Base-by-base conservation (phyloP, 768 basidiomycete species). In the Botryobasidium botryosum region DNA sequence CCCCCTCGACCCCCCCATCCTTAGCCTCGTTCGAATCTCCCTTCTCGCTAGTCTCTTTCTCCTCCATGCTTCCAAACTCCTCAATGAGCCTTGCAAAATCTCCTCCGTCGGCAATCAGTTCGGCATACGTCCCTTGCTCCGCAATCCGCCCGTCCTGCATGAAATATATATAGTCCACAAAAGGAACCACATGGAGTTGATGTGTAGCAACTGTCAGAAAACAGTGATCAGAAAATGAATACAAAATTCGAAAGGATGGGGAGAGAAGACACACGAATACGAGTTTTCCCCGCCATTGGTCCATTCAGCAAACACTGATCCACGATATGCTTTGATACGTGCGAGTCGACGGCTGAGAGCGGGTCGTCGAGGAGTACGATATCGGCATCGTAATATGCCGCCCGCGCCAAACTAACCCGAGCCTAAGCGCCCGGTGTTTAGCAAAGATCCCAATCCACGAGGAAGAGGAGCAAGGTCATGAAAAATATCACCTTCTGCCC, bases 351-450 rank as follows among this genome's bases (percentile, higher is more conserved):
- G 0, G 83, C 82, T 28, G 75, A 74, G 28, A 87, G 68, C 13
- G 84, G 79, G 55, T 90, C 85, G 54, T 90, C 84, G 24, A 87
- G 67, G 13, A 87, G 68, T 32, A 83, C 74, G 43, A 87, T 68
- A 46, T 84, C 78, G 1, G 78, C 68, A 0, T 68, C 61, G 3
- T 79, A 75, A 54, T 86, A 90, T 1, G 77, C 77, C 0, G 81
- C 81, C 21, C 85, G 65, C 0, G 84, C 85, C 18, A 85, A 61
- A 1, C 76, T 77, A 3, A 83, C 69, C 15, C 79, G 74, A 31
- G 79, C 53, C n/a, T 42, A 27, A 31, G 24, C 40, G 8, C 40
- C 40, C 8, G 40, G 32, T 33, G 17, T n/a, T n/a, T n/a, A n/a
- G n/a, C n/a, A n/a, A n/a, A n/a, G n/a, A n/a, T n/a, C n/a, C n/a